A percentile compares a stretch with the other conserved stretches of the same genome.
Conservation (phyloP, 306 rosid genomes). For the Myrica gale region DNA sequence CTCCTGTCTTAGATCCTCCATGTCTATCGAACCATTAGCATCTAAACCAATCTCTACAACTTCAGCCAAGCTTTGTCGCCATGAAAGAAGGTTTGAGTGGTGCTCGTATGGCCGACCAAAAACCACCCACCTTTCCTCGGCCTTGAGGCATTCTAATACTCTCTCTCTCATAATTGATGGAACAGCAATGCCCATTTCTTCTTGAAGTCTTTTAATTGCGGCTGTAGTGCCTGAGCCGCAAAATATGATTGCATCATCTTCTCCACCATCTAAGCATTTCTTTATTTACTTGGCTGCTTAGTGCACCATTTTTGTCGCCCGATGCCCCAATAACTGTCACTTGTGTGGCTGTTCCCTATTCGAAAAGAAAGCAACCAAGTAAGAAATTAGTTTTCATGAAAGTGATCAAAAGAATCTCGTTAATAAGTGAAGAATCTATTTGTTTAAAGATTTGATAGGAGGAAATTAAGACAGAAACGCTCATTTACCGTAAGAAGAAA, state of each 20-base stretch:
- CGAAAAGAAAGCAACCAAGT: no score
- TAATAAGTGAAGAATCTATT: no score
- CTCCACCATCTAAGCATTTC: conserved; percentile 63
- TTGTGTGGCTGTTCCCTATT: conserved; percentile 72
- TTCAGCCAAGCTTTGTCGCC: conserved; percentile 80
- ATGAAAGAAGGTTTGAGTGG: conserved; percentile 81
- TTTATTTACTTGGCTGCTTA: conserved; percentile 62
- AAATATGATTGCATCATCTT: conserved; percentile 56
- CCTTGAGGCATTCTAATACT: conserved; percentile 23
- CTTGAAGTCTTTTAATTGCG: conserved; percentile 82
- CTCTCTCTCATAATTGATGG: conserved; percentile 63
- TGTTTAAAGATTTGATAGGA: no score
- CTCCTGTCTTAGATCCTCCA: conserved; percentile 46
- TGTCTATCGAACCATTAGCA: conserved; percentile 53
- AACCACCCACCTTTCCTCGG: conserved; percentile 74
- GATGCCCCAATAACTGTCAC: conserved; percentile 70
- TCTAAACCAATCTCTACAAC: conserved; percentile 72
- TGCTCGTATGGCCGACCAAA: conserved; percentile 85
- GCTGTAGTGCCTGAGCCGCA: conserved; percentile 84
- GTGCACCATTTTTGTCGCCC: conserved; percentile 58
- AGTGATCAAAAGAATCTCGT: no score
- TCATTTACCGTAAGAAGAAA: conserved; percentile 68
- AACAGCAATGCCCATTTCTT: conserved; percentile 67
- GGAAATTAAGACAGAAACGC: no score
- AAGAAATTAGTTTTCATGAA: no score